Conservation (phyloP, 495 filamentous ascomycete genomes). For the Antarctomyces pellizariae region DNA sequence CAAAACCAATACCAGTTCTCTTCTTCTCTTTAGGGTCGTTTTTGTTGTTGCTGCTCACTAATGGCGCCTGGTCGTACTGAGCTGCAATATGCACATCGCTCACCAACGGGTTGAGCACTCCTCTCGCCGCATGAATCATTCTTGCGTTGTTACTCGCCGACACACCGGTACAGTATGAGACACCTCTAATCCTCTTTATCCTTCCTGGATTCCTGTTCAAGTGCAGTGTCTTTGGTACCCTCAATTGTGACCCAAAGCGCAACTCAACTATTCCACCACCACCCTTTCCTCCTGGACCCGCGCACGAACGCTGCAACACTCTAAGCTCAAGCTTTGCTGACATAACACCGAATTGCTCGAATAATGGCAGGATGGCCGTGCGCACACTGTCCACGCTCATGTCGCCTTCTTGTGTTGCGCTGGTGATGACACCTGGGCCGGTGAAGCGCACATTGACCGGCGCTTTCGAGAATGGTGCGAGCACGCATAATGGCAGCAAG, state of each 20-base stretch:
- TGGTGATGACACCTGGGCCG: conserved; percentile 84
- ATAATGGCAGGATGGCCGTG: conserved; percentile 76
- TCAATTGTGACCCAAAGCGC: conserved; percentile 73
- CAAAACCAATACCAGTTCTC: conserved; percentile 69
- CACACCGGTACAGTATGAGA: conserved; percentile 80
- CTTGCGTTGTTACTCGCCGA: conserved; percentile 77
- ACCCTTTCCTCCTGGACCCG: conserved; percentile 44
- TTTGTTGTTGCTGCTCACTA: conserved; percentile 37
- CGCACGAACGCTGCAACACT: conserved; percentile 54
- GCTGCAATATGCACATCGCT: conserved; percentile 61
- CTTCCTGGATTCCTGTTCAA: conserved; percentile 55
- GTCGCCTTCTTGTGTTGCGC: conserved; percentile 56
- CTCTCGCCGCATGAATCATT: conserved; percentile 80
- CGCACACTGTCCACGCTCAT: conserved; percentile 80
- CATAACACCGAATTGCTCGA: conserved; percentile 65
- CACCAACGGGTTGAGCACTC: conserved; percentile 63
- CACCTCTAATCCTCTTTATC: conserved; percentile 74
- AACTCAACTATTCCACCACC: conserved; percentile 85
- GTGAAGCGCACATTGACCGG: conserved; percentile 72
- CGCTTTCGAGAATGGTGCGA: conserved; percentile 82
- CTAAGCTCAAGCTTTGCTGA: conserved; percentile 69
- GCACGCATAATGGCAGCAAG: conserved; percentile 64
- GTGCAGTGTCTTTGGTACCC: conserved; percentile 85
- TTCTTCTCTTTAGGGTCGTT: conserved; percentile 34
- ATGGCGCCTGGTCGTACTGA: conserved; percentile 47